These are phyloP conservation scores for Umbelopsis vinacea DNA, from an alignment of 192 early-diverging fungal species.

Conservation along the genomic window DNA sequence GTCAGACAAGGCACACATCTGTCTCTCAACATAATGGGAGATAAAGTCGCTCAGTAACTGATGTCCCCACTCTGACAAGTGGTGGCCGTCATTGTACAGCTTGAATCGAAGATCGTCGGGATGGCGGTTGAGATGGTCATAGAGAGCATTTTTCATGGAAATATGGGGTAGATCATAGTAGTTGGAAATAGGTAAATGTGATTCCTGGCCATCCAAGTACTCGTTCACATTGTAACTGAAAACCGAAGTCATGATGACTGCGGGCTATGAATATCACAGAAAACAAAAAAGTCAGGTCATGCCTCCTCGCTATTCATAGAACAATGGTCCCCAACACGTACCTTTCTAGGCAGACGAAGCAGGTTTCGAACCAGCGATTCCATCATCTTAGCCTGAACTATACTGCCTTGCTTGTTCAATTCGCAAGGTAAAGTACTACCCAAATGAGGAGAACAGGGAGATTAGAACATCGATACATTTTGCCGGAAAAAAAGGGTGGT, in stretches of 20 bases:
- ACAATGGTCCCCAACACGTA: background rate
- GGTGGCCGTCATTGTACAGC: constrained; percentile 25
- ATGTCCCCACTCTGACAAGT: constrained; percentile 20
- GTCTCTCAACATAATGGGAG: constrained; percentile 23
- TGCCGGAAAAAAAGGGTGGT: background rate
- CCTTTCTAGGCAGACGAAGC: constrained; percentile 26
- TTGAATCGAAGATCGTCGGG: background rate
- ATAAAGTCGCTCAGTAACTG: constrained; percentile 17
- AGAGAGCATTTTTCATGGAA: constrained; percentile 27
- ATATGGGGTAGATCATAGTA: constrained; percentile 27
- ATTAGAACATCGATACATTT: background rate
- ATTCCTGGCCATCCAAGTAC: constrained; percentile 31
- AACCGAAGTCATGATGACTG: constrained; percentile 15
- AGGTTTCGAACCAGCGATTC: constrained; percentile 30
- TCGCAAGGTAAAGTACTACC: constrained; percentile 19
- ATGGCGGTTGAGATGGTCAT: constrained; percentile 24
- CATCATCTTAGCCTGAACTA: constrained; percentile 26
- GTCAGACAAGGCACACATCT: constrained; percentile 18
- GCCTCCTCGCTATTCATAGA: background rate
- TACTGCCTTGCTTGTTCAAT: constrained; percentile 1
- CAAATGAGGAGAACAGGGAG: background rate
- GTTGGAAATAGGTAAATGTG: constrained; percentile 28
- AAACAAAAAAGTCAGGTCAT: background rate
- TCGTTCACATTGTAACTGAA: constrained; percentile 28
- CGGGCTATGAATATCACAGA: constrained; percentile 13